Evolutionary conservation across 176 grass and related monocot species (phyloP).

Genomic region (Eragrostis nindensis): DNA sequence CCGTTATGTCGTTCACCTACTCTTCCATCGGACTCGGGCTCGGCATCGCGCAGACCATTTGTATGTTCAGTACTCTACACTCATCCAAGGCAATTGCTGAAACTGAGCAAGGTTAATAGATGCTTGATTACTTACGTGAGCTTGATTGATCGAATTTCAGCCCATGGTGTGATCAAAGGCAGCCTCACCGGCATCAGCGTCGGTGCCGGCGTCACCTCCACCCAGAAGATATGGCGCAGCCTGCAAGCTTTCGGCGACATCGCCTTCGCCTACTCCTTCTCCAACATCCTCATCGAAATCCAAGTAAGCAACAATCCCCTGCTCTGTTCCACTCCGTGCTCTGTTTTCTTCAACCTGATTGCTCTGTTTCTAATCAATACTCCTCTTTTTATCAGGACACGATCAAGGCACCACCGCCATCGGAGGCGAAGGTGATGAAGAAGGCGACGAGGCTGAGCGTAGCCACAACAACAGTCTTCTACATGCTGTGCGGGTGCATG

Average conservation of each 20-base stretch:
- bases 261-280: constrained; percentile 59
- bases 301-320: constrained; percentile 4
- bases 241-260: constrained; percentile 61
- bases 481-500: constrained; percentile 68
- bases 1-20: constrained; percentile 57
- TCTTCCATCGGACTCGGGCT: constrained; percentile 45
- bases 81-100: background rate
- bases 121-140: background rate
- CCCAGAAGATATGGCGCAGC: constrained; percentile 42
- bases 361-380: background rate
- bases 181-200: constrained; percentile 53
- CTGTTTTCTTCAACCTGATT: background rate
- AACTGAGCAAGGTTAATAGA: background rate
- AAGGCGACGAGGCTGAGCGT: constrained; percentile 50
- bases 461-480: constrained; percentile 42
- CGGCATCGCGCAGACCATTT: constrained; percentile 39
- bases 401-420: constrained; percentile 52
- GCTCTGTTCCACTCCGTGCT: too few relatives aligned
- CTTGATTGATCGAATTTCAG: background rate
- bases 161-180: constrained; percentile 33
- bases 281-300: constrained; percentile 57
- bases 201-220: constrained; percentile 20
- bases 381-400: constrained; percentile 40
- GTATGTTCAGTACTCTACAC: background rate
- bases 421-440: constrained; percentile 69